These are phyloP conservation scores for Thelonectria blattea DNA, from an alignment of 2,329 filamentous ascomycete species.

Conservation along the genomic window DNA sequence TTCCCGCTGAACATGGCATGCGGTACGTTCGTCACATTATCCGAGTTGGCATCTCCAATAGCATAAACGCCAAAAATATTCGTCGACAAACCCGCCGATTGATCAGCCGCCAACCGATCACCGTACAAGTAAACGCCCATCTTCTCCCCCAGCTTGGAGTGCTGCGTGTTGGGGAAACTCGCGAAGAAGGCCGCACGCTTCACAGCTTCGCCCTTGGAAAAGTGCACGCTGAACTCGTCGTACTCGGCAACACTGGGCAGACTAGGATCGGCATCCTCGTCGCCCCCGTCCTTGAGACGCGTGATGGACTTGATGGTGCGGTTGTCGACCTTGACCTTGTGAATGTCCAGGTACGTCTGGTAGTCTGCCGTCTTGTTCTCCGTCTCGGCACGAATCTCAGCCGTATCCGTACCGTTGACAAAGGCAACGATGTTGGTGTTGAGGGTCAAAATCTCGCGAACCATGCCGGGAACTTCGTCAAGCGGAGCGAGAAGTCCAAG, in stretches of 20 bases:
- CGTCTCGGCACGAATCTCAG: conserved; percentile 46
- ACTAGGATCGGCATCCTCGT: conserved; percentile 47
- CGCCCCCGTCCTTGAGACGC: conserved; percentile 50
- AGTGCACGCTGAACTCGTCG: conserved; percentile 62
- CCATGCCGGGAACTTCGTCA: conserved; percentile 49
- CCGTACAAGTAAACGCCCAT: conserved; percentile 54
- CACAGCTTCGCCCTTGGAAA: conserved; percentile 52
- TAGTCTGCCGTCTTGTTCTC: conserved; percentile 52
- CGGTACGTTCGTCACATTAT: conserved; percentile 65
- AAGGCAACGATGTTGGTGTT: conserved; percentile 63
- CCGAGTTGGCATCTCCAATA: conserved; percentile 65
- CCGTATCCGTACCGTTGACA: conserved; percentile 64
- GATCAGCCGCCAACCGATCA: conserved; percentile 52
- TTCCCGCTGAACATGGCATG: conserved; percentile 67
- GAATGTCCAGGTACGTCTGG: conserved; percentile 54
- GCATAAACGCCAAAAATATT: conserved; percentile 62
- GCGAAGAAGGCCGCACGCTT: conserved; percentile 59
- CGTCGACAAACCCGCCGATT: conserved; percentile 52
- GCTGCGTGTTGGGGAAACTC: conserved; percentile 55
- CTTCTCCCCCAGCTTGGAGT: conserved; percentile 52
- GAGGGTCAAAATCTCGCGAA: conserved; percentile 60
- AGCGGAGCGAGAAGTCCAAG: conserved; percentile 60
- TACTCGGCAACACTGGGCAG: conserved; percentile 54
- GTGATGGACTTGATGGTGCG: conserved; percentile 56
- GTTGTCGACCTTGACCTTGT: conserved; percentile 62